Base-by-base conservation (phyloP, 2,329 filamentous ascomycete species). In the Mariannaea sp. region DNA sequence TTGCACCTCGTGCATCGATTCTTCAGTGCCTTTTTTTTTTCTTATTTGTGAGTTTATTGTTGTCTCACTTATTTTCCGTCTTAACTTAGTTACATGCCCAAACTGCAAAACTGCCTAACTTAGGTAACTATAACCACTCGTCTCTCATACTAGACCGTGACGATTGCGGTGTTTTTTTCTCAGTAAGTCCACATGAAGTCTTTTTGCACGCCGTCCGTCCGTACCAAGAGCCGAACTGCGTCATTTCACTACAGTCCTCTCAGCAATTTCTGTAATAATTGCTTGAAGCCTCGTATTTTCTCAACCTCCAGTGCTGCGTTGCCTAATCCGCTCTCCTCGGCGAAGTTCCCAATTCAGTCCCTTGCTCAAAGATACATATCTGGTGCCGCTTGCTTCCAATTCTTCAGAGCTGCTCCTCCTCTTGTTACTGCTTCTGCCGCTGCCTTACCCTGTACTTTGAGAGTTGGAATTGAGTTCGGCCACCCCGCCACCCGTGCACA, bases 101-200 rank as follows among this genome's bases (percentile, higher is more conserved):
- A 10, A 27, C 29, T 22, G 27, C 22, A 24, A 33, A 35, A 30
- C 42, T 26, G 9, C 32, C 42, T 7, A 22, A 45, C 42, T n/a
- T 35, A 33, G 42, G 42, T 14, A 45, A 45, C 12, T 16, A 20
- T 33, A 46, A 27, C 29, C 43, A 46, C 39, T 41, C 7, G n/a
- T 39, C n/a, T 22, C 20, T 8, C 26, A 9, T 44, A 29, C 41
- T 16, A 44, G 27, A 33, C 41, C 41, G 26, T 29, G 22, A 16
- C 17, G 33, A 17, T 30, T 29, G 41, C 41, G 16, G 14, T 32
- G 6, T 32, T 32, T 32, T 32, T 32, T 10, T 29, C n/a, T n/a
- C n/a, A n/a, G n/a, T n/a, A n/a, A 30, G 36, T 40, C 29, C 43
- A 45, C 19, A 61, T 62, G 59, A 56, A 50, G 55, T 55, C 44